These are phyloP conservation scores for Talaromyces sp. DNA, from an alignment of 2,329 filamentous ascomycete species.

Conservation along the genomic window DNA sequence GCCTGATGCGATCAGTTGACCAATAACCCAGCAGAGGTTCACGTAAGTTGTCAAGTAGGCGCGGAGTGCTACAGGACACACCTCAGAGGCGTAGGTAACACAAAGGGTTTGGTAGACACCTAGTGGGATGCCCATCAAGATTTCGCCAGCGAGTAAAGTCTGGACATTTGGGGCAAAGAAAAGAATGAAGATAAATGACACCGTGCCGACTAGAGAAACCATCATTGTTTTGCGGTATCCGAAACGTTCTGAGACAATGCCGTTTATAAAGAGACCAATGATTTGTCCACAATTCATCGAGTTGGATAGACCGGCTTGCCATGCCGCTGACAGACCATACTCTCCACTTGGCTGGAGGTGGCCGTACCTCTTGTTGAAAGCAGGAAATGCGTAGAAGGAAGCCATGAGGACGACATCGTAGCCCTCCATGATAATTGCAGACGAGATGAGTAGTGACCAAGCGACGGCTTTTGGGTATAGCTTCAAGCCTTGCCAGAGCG, in stretches of 20 bases:
- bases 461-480: slow-evolving; percentile 81
- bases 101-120: slow-evolving; percentile 48
- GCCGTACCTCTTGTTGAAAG: slow-evolving; percentile 41
- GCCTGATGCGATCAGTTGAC: slow-evolving; percentile 48
- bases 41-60: slow-evolving; percentile 45
- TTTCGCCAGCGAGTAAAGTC: slow-evolving; percentile 44
- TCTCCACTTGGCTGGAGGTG: slow-evolving; percentile 22
- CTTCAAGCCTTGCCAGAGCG: slow-evolving; percentile 66
- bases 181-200: slow-evolving; percentile 46
- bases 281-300: slow-evolving; percentile 42
- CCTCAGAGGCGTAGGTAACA: slow-evolving; percentile 44
- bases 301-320: slow-evolving; percentile 44
- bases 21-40: slow-evolving; percentile 44
- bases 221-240: slow-evolving; percentile 50
- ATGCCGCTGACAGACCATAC: slow-evolving; percentile 39
- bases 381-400: slow-evolving; percentile 61
- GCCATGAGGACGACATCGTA: slow-evolving; percentile 77
- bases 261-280: slow-evolving; percentile 48
- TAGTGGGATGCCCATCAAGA: slow-evolving; percentile 49
- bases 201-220: slow-evolving; percentile 41
- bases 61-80: slow-evolving; percentile 43
- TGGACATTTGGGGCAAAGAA: slow-evolving; percentile 48
- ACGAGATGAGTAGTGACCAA: slow-evolving; percentile 81
- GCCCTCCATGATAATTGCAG: slow-evolving; percentile 85
- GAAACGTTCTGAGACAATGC: slow-evolving; percentile 47